These are phyloP conservation scores for Trichoderma sp. DNA, from an alignment of 2,329 filamentous ascomycete species.

Conservation along the genomic window DNA sequence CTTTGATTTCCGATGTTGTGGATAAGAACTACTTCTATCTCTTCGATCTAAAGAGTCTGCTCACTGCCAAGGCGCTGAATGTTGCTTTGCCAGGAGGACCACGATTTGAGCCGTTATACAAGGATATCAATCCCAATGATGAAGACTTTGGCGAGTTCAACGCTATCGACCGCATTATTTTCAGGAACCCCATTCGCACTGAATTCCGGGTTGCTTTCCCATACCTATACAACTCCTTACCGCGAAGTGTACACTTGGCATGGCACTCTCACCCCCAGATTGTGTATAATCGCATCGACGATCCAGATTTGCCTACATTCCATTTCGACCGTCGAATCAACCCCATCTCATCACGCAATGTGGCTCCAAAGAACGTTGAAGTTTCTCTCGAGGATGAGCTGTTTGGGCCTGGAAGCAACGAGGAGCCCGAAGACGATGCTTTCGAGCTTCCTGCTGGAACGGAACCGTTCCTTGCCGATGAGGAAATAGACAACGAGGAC, in stretches of 20 bases:
- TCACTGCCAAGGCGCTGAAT: slow-evolving; percentile 95
- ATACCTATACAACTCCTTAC: slow-evolving; percentile 94
- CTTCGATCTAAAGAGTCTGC: slow-evolving; percentile 92
- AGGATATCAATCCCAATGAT: slow-evolving; percentile 97
- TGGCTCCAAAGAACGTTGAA: slow-evolving; percentile 92
- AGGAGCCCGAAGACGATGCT: slow-evolving; percentile 74
- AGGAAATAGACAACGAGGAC: slow-evolving; percentile 85
- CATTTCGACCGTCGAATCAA: slow-evolving; percentile 99
- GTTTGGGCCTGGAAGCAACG: slow-evolving; percentile 78
- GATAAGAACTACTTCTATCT: slow-evolving; percentile 98
- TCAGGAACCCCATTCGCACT: slow-evolving; percentile 90
- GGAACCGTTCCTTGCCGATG: slow-evolving; percentile 87
- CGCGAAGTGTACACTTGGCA: slow-evolving; percentile 87
- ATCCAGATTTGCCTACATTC: slow-evolving; percentile 88
- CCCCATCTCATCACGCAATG: slow-evolving; percentile 91
- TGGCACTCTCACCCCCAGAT: slow-evolving; percentile 95
- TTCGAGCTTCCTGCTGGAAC: slow-evolving; percentile 81
- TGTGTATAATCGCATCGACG: slow-evolving; percentile 86
- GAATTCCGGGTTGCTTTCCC: slow-evolving; percentile 95
- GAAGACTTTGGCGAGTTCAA: slow-evolving; percentile 99
- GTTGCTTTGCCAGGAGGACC: slow-evolving; percentile 97
- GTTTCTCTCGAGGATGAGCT: slow-evolving; percentile 92
- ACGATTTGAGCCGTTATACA: slow-evolving; percentile 95
- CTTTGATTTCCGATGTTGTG: slow-evolving; percentile 86
- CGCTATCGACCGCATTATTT: slow-evolving; percentile 98